Conservation (phyloP, 257 asterid genomes). For the Rehmannia glutinosa region DNA sequence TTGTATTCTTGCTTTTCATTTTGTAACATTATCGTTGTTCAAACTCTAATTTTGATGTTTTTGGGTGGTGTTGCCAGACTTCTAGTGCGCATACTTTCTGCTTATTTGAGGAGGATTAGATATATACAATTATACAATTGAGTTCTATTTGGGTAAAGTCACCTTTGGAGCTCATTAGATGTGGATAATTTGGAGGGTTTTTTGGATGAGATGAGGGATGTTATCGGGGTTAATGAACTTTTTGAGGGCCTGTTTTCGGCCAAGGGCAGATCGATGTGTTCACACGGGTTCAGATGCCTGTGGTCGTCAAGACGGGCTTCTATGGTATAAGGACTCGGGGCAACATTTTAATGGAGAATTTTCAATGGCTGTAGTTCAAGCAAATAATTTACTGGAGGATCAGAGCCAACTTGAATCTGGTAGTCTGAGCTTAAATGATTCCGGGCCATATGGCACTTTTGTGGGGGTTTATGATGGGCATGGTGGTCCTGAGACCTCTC, state of each 20-base stretch:
- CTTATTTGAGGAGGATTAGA: slow-evolving; percentile 19
- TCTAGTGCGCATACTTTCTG: not conserved
- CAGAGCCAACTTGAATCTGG: slow-evolving; percentile 93
- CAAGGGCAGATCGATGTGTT: slow-evolving; percentile 41
- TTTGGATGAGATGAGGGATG: slow-evolving; percentile 75
- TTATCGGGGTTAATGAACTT: slow-evolving; percentile 65
- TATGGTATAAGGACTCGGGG: slow-evolving; percentile 75
- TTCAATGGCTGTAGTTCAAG: slow-evolving; percentile 92
- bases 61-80: slow-evolving; percentile 27
- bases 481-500: slow-evolving; percentile 84
- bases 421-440: slow-evolving; percentile 42
- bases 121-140: not conserved
- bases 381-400: slow-evolving; percentile 80
- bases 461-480: slow-evolving; percentile 92
- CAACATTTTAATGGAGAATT: slow-evolving; percentile 76
- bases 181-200: slow-evolving; percentile 40
- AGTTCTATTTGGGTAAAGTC: slow-evolving; percentile 17
- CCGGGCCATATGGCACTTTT: slow-evolving; percentile 74
- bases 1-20: not conserved
- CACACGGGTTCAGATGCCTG: slow-evolving; percentile 44
- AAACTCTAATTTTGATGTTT: slow-evolving; percentile 25
- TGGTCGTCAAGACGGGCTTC: slow-evolving; percentile 69
- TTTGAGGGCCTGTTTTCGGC: slow-evolving; percentile 73
- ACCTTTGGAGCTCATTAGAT: slow-evolving; percentile 21
- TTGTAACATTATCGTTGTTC: not conserved